Evolutionary conservation across 257 asterid species (phyloP), one percentile per base, ranked within the genome.

Genomic region (Capsicum chinense): DNA sequence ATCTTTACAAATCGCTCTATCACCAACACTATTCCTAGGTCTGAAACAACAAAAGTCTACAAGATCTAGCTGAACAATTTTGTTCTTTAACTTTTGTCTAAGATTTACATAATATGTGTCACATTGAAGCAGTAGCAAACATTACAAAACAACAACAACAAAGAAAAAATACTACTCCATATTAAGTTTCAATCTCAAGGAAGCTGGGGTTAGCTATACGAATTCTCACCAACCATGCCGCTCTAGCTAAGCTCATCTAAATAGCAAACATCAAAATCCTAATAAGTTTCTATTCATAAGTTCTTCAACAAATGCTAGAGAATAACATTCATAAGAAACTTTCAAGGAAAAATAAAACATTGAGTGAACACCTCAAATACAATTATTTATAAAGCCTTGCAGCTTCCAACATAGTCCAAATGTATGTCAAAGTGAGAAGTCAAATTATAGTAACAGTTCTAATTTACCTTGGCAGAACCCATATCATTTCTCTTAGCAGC

Each of bases 381-480:
- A 64, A 64, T 64, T 64, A 35, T 33, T 47, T 35, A 66, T 12
- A 35, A n/a, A 66, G 74, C 3, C 48, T 66, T 5, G 47, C 74
- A 35, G 14, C 14, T 66, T 66, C 48, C 48, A 35, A 66, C 19
- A 66, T 35, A 33, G 35, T 67, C 48, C 48, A 35, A 66, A 26
- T 26, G 33, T 26, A 26, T 26, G 1, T 26, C 33, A 26, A 26
- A 26, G 33, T 26, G 33, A 26, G 33, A 26, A 26, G 33, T 26
- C 33, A 26, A 26, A 26, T 26, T 37, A 54, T 12, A 73, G 21
- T 11, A 59, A 35, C 37, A 67, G 78, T 50, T 48, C 33, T 35
- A 79, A n/a, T 84, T 80, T 69, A 90, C 99, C 98, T 97, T 97
- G 84, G 99, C 99, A 84, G 98, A 97, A 84, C 93, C 96, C 97